Conservation (phyloP, 1,139 yeast species). For the Magnusiomyces suaveolens region DNA sequence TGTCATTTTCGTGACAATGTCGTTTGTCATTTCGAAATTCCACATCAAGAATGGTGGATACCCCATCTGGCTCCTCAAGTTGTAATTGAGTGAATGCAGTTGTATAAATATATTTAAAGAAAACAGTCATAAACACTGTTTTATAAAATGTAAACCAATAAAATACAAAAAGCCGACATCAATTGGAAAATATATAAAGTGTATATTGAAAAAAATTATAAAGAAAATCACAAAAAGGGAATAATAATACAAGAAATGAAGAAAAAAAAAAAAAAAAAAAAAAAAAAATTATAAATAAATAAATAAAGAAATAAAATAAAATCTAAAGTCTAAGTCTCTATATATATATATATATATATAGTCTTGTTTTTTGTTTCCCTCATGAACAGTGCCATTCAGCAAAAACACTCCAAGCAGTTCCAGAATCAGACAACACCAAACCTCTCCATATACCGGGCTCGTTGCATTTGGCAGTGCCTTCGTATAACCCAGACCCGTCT, state of each 20-base stretch:
- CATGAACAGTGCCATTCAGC: slow-evolving; percentile 76
- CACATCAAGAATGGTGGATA: slow-evolving; percentile 47
- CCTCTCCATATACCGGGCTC: slow-evolving; percentile 67
- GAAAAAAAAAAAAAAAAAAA: not conserved
- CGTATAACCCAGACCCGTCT: slow-evolving; percentile 10
- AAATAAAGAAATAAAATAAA: not conserved
- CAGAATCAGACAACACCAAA: slow-evolving; percentile 68
- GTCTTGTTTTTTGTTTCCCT: not conserved
- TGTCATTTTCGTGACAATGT: slow-evolving; percentile 40
- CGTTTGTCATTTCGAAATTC: slow-evolving; percentile 44
- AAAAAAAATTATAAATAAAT: not conserved
- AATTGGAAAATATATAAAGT: not conserved
- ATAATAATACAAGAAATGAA: not conserved
- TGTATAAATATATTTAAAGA: not conserved
- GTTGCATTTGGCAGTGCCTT: slow-evolving; percentile 9
- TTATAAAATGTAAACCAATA: not conserved
- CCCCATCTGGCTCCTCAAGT: slow-evolving; percentile 13
- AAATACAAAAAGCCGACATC: not conserved
- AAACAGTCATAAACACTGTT: slow-evolving; percentile 1
- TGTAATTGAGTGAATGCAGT: not conserved
- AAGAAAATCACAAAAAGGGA: not conserved
- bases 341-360: too few species aligned
- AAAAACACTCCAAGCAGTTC: slow-evolving; percentile 79
- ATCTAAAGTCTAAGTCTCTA: not conserved
- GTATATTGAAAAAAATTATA: not conserved